Conservation (phyloP, 2,329 filamentous ascomycete genomes). For the Clonostachys rosea region DNA sequence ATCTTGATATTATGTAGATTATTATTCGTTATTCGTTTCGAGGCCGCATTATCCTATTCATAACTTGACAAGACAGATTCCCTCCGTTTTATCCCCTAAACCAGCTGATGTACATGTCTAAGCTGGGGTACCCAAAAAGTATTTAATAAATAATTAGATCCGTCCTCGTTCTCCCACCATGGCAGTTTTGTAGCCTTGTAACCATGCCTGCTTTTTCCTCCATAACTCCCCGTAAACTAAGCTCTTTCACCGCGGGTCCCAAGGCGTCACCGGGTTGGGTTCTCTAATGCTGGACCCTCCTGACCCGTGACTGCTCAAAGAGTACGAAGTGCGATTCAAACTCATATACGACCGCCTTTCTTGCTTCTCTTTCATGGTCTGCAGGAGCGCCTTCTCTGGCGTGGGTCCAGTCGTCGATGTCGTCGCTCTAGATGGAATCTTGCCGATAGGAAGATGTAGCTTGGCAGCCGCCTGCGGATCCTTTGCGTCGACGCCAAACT, state of each 20-base stretch:
- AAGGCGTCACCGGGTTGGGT: not conserved
- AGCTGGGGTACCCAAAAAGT: no score
- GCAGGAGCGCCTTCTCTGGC: constrained; percentile 36
- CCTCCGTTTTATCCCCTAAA: no score
- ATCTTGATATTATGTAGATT: no score
- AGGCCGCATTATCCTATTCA: no score
- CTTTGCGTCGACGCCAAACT: constrained; percentile 34
- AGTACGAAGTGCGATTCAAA: constrained; percentile 17
- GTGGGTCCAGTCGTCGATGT: constrained; percentile 40
- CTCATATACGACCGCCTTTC: constrained; percentile 16
- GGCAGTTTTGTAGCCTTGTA: no score
- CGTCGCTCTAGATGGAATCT: constrained; percentile 37
- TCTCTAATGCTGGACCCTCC: constrained; percentile 13
- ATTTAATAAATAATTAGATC: no score
- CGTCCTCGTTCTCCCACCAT: no score
- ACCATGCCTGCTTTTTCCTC: no score
- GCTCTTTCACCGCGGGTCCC: not conserved
- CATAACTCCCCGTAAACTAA: no score
- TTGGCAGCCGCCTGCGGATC: constrained; percentile 38
- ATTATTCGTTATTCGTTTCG: no score
- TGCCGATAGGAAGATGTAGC: constrained; percentile 37
- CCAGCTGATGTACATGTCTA: no score
- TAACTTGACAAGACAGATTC: no score
- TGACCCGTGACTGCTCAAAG: constrained; percentile 27
- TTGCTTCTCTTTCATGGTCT: constrained; percentile 24